Evolutionary conservation across 2,329 filamentous ascomycete genomes (phyloP).

Genomic region (Amylocarpus encephaloides): DNA sequence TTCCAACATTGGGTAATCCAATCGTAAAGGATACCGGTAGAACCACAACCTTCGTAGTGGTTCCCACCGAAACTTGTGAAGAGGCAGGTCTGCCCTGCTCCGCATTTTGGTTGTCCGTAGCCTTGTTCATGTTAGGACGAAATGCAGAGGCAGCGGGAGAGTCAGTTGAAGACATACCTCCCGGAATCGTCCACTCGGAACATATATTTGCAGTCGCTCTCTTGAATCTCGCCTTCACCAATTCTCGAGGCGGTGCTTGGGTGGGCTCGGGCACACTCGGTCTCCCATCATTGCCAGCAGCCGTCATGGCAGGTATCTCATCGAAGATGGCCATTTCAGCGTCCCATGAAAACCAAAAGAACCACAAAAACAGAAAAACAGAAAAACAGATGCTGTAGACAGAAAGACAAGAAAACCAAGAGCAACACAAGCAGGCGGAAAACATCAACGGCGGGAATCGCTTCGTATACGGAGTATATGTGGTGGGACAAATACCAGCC

Average conservation of each 20-base stretch:
- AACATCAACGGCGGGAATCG: too few relatives aligned
- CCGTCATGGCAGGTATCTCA: slow-evolving; percentile 4
- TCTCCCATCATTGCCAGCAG: slow-evolving; percentile 11
- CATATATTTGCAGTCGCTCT: slow-evolving; percentile 17
- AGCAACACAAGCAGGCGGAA: too few relatives aligned
- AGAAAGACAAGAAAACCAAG: too few relatives aligned
- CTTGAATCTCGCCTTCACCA: slow-evolving; percentile 20
- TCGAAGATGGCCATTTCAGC: too few relatives aligned
- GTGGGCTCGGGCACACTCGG: slow-evolving; percentile 14
- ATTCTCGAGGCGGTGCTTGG: slow-evolving; percentile 15
- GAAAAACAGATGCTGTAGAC: too few relatives aligned
- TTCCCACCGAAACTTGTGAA: slow-evolving; percentile 16
- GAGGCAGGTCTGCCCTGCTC: slow-evolving; percentile 17
- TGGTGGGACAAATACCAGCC: too few relatives aligned
- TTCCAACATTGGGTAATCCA: slow-evolving; percentile 22
- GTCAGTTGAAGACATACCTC: slow-evolving; percentile 7
- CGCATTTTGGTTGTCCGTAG: slow-evolving; percentile 19
- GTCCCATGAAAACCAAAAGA: too few relatives aligned
- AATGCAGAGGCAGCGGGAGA: neutral
- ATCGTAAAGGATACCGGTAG: slow-evolving; percentile 15
- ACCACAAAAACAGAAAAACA: too few relatives aligned
- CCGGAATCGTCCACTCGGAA: slow-evolving; percentile 24
- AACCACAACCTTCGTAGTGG: slow-evolving; percentile 22
- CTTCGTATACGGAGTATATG: too few relatives aligned
- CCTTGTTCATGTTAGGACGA: slow-evolving; percentile 2